Conservation (phyloP, 805 yeast species). For the Starmerella bacillaris region DNA sequence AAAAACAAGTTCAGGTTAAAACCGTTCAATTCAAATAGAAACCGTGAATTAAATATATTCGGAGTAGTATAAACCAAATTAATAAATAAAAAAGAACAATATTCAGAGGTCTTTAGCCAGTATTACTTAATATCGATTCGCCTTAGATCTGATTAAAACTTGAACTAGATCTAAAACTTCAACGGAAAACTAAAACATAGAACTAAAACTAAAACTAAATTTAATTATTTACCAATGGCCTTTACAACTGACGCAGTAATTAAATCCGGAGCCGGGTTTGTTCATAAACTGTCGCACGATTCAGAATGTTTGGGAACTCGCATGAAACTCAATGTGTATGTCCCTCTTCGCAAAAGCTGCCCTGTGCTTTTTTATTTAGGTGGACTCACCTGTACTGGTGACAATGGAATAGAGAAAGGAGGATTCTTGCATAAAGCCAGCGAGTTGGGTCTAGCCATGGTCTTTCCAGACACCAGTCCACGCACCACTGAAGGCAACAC, state of each 20-base stretch:
- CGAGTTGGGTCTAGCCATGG: constrained; percentile 67
- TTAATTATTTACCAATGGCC: background rate
- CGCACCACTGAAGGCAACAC: constrained; percentile 40
- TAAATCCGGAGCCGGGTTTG: constrained; percentile 45
- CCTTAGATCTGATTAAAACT: too few relatives aligned
- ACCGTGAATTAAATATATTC: too few relatives aligned
- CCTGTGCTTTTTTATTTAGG: constrained; percentile 71
- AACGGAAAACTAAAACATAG: too few relatives aligned
- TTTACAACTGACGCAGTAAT: constrained; percentile 6
- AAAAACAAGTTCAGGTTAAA: too few relatives aligned
- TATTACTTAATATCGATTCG: too few relatives aligned
- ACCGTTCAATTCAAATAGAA: too few relatives aligned
- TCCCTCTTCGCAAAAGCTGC: constrained; percentile 42
- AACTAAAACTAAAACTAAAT: too few relatives aligned
- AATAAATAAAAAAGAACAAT: too few relatives aligned
- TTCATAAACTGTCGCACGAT: constrained; percentile 57
- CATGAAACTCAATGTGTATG: constrained; percentile 70
- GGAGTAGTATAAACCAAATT: too few relatives aligned
- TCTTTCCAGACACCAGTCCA: constrained; percentile 95
- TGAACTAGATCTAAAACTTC: too few relatives aligned
- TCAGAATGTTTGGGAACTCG: constrained; percentile 45
- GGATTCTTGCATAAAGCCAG: constrained; percentile 52
- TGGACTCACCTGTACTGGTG: constrained; percentile 85
- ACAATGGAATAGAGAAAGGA: constrained; percentile 87
- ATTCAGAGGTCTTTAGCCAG: too few relatives aligned